Base-by-base conservation (phyloP, 2,329 filamentous ascomycete species). In the Fusarium sp. region DNA sequence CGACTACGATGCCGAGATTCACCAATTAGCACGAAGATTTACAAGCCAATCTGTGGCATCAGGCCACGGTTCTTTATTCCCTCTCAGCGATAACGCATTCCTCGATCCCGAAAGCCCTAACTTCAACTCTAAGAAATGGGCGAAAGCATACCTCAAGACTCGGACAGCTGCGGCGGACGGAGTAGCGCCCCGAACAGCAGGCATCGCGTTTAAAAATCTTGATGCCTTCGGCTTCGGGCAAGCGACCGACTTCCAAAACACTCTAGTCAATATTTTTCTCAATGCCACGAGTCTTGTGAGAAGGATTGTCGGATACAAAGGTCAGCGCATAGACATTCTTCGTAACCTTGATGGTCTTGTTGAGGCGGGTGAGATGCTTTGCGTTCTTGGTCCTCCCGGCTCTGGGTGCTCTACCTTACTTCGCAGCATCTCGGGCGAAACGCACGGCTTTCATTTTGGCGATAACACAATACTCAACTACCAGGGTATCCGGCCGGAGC, bases 371-470 rank as follows among this genome's bases (percentile, higher is more conserved):
- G 90, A 92, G 81, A 91, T 92, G 88, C 78, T 92, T 8, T 87
- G 92, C 8, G 90, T 92, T 2, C 82, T 92, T 13, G 90, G 90
- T 10, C 89, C 89, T 51, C 90, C 90, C 7, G 86, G 86, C 13
- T 84, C 85, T 3, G 91, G 91, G 34, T 96, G 92, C 77, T 92
- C 91, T 6, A 96, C 92, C 1, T 88, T 95, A 61, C 82, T 96
- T 50, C 94, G 94, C 80, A 91, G 92, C 0, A 86, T 96, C 64
- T 86, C 92, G 2, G 92, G 92, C 56, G 92, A 95, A 78, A 92
- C 90, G 2, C 89, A 93, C 66, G 92, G 92, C 34, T 89, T 95
- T 66, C 87, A 86, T 66, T 82, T 95, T 9, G 89, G 92, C 41
- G 80, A 89, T 10, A 79, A 83, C 11, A 89, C 91, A 0, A 86